Evolutionary conservation across 345 rosid species (phyloP).

Genomic region (Excoecaria agallocha): DNA sequence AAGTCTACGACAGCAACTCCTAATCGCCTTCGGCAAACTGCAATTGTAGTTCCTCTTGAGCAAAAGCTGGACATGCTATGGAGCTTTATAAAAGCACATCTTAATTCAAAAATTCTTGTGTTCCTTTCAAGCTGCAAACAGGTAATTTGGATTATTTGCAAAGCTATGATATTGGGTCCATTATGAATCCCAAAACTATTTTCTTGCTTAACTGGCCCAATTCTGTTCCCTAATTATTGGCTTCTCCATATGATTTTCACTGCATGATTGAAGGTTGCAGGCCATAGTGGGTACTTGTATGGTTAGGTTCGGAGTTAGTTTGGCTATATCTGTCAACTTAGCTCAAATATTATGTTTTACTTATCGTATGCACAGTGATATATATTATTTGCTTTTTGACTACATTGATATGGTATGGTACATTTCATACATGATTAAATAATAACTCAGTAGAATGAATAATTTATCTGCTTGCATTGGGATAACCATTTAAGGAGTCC

Average conservation of each 20-base stretch:
- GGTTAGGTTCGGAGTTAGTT: conserved; percentile 3
- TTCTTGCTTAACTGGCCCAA: background rate
- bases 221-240: too few species aligned
- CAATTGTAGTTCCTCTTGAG: conserved; percentile 80
- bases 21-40: conserved; percentile 68
- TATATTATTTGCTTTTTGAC: background rate
- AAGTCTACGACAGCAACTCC: conserved; percentile 85
- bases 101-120: conserved; percentile 73
- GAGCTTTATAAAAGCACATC: conserved; percentile 87
- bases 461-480: background rate
- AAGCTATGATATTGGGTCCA: background rate
- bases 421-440: background rate
- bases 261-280: background rate
- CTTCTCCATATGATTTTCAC: background rate
- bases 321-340: background rate
- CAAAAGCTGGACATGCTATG: conserved; percentile 86
- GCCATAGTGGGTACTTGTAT: background rate
- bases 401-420: background rate
- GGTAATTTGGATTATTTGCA: conserved; percentile 42
- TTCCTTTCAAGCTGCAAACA: conserved; percentile 92
- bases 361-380: background rate
- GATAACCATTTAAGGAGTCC: background rate
- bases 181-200: background rate
- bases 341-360: background rate
- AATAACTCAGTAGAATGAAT: background rate